Evolutionary conservation across 1,284 basidiomycete species (phyloP).

Genomic region (Ceratobasidium sp.): DNA sequence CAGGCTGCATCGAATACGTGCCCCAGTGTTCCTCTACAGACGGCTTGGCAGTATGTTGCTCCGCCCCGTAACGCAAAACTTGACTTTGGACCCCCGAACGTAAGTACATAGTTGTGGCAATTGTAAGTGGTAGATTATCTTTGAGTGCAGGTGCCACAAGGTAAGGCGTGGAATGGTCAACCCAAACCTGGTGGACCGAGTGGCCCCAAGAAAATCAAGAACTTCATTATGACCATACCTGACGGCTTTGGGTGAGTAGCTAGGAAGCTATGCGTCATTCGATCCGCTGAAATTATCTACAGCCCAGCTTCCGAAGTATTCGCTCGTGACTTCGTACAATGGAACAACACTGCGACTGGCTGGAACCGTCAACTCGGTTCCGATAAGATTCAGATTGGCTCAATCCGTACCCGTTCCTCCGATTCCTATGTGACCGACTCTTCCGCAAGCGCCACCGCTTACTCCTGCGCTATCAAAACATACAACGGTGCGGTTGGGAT

Average conservation of each 20-base stretch:
- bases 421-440: conserved; percentile 56
- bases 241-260: conserved; percentile 54
- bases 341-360: conserved; percentile 42
- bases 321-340: conserved; percentile 53
- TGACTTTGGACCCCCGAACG: conserved; percentile 42
- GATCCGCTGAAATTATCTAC: too few relatives aligned
- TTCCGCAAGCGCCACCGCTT: conserved; percentile 56
- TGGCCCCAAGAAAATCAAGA: conserved; percentile 47
- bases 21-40: conserved; percentile 31
- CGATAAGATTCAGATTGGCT: conserved; percentile 54
- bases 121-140: too few relatives aligned
- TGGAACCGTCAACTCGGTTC: conserved; percentile 51
- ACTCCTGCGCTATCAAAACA: conserved; percentile 54
- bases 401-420: conserved; percentile 54
- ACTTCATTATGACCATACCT: conserved; percentile 51
- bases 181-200: conserved; percentile 37
- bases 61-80: conserved; percentile 34
- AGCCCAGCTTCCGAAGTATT: conserved; percentile 56
- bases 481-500: conserved; percentile 56
- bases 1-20: conserved; percentile 30
- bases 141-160: conserved; percentile 31
- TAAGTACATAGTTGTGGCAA: background rate
- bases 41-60: conserved; percentile 35
- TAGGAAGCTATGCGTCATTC: background rate
- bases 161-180: conserved; percentile 43